Conservation (phyloP, 2,329 filamentous ascomycete species). For the Blumeria graminis region DNA sequence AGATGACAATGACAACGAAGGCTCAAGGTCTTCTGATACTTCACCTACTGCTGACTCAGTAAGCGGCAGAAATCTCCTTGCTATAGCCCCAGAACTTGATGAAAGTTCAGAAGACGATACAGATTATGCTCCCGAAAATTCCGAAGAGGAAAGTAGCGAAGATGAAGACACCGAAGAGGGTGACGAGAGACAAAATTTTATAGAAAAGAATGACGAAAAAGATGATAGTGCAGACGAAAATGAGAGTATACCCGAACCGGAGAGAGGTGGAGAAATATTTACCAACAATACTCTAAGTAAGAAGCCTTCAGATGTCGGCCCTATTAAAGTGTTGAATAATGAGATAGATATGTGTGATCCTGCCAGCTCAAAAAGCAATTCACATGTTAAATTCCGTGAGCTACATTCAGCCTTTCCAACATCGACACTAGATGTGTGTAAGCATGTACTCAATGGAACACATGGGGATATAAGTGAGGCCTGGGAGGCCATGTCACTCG, state of each 20-base stretch:
- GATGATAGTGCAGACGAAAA: background rate
- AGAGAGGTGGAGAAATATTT: background rate
- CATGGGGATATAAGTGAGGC: constrained; percentile 11
- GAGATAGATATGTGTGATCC: background rate
- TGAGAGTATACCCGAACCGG: background rate
- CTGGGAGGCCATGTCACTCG: constrained; percentile 11
- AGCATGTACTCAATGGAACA: constrained; percentile 11
- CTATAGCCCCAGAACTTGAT: constrained; percentile 6
- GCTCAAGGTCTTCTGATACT: constrained; percentile 4
- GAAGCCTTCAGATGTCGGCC: background rate
- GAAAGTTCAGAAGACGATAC: constrained; percentile 13
- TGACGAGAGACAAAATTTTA: constrained; percentile 5
- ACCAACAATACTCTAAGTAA: background rate
- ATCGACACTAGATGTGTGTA: constrained; percentile 11
- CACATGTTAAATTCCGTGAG: constrained; percentile 7
- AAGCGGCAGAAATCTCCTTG: background rate
- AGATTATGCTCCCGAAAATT: constrained; percentile 8
- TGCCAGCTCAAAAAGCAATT: background rate
- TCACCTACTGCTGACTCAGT: background rate
- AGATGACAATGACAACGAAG: constrained; percentile 6
- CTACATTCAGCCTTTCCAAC: constrained; percentile 14
- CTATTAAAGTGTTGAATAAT: background rate
- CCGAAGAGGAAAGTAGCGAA: constrained; percentile 6
- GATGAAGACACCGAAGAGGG: constrained; percentile 12
- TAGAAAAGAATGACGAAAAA: background rate